Evolutionary conservation across 176 grass and related monocot genomes (phyloP), one percentile per base, ranked within the genome.

Genomic region (Triticum urartu): DNA sequence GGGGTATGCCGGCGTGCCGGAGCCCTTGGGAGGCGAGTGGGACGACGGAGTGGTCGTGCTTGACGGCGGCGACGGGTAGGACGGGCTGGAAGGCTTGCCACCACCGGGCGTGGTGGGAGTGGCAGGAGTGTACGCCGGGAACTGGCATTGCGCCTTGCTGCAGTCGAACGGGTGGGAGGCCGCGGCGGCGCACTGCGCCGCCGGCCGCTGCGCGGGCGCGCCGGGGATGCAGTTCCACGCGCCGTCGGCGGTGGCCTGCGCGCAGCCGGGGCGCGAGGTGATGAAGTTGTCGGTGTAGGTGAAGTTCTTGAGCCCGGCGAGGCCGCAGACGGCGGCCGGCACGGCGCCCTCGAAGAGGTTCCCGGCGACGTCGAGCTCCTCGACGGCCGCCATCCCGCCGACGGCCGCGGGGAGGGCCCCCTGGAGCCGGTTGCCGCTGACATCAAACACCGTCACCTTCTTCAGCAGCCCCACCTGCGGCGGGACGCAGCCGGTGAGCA

Each of bases 231-330:
- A 98, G 82, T 98, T 98, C 83, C 77, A 87, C 0, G 70, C 87
- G 25, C 88, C 85, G 69, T 98, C 88, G 3, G 85, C 83, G 12
- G 87, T 80, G 25, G 83, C 83, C 63, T 79, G 83, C 0, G 85
- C 58, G n/a, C 81, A 81, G 0, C 60, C 22, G 0, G 95, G 93
- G 1, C 80, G 81, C 2, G 93, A 91, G 0, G 83, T 89, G 91
- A 98, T 86, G 91, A 85, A 95, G 76, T 98, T 98, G 86, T 90
- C 78, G 5, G 91, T 28, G 65, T 98, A 98, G 9, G 89, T 92
- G 64, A 98, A 90, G 87, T 95, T 98, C 67, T 24, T 85, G 1
- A 93, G 73, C 18, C 75, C 12, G 0, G 80, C 87, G 0, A 98
- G 81, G 0, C 68, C 72, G 26, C 95, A 98, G 60, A 98, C n/a